Evolutionary conservation across 805 yeast genomes (phyloP).

Genomic region (Cyberlindnera maclurae): DNA sequence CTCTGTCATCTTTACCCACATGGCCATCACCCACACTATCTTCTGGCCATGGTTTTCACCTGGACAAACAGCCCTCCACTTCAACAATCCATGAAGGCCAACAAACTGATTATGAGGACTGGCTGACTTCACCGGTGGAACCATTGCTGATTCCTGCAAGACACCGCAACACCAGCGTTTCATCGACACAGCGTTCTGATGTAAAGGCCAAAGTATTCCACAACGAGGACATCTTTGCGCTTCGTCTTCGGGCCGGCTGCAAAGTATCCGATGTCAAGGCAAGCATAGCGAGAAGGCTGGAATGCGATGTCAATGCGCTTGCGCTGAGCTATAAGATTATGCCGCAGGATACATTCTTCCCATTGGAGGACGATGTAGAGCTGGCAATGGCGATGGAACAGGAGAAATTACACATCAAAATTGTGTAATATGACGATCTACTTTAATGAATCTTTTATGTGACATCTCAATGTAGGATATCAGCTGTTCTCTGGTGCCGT

Average conservation of each 20-base stretch:
- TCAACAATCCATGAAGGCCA: constrained; percentile 9
- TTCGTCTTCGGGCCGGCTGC: constrained; percentile 8
- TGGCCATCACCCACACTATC: constrained; percentile 20
- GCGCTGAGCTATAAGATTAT: constrained; percentile 16
- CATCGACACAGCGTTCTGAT: not conserved
- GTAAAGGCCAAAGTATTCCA: constrained; percentile 20
- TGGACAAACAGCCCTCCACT: constrained; percentile 6
- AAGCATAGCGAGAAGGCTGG: constrained; percentile 20
- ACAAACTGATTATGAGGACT: constrained; percentile 4
- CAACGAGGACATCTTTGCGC: constrained; percentile 22
- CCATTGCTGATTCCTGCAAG: constrained; percentile 7
- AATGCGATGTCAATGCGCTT: constrained; percentile 11
- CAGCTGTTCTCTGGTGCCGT: too few relatives aligned
- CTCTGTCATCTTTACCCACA: not conserved
- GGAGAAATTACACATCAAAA: constrained; percentile 1
- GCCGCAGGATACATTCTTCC: constrained; percentile 12
- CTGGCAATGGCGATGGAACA: constrained; percentile 12
- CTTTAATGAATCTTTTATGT: too few relatives aligned
- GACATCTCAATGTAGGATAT: too few relatives aligned
- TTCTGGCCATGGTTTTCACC: constrained; percentile 2
- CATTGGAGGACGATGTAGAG: constrained; percentile 18
- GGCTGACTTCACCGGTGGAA: constrained; percentile 12
- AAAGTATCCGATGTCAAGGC: constrained; percentile 9
- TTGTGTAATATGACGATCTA: too few relatives aligned
- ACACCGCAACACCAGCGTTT: not conserved